Base-by-base conservation (phyloP, 108 stramenopile species). In the Aureococcus anophagefferens region DNA sequence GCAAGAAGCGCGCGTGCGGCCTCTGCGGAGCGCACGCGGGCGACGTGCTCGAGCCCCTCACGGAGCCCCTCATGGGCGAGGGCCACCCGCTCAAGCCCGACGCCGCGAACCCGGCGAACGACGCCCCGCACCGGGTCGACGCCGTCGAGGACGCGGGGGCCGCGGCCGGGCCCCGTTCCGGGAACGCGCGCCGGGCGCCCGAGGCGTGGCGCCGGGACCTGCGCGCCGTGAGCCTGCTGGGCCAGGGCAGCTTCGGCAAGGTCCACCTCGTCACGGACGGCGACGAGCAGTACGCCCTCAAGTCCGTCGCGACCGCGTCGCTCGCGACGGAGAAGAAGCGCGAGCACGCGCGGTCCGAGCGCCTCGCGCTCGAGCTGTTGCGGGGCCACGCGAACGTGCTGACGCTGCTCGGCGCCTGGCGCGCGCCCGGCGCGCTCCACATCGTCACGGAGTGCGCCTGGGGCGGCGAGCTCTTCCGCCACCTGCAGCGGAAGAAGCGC, bases 381-480 rank as follows among this genome's bases (percentile, higher is more conserved):
- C 72, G 74, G 25, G 51, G 51, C 46, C 86, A 87, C 74, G 83
- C 85, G 33, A 86, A 86, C 72, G 59, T 87, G 16, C 81, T 86
- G 51, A 45, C 63, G 33, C 73, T 87, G 33, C 81, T 84, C 73
- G 83, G 69, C 65, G 86, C 86, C 25, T 83, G 77, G 33, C 76
- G 77, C 76, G 74, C 79, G 5, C 30, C 31, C 25, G 76, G 79
- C n/a, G 73, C 74, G n/a, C 68, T 79, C 14, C 70, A 69, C 76
- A 73, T 83, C 30, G 76, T 80, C 13, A 65, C 78, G 33, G 77
- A 78, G 59, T 81, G 46, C 69, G 69, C 67, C 69, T 67, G 67
- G 28, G 81, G 81, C 46, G 81, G 81, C n/a, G 81, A 81, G 67
- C 77, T 81, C 66, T 81, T 81, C 67, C 75, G 71, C 15, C 81